These are phyloP conservation scores for Penicillium fimorum DNA, from an alignment of 495 filamentous ascomycete species.

Conservation along the genomic window DNA sequence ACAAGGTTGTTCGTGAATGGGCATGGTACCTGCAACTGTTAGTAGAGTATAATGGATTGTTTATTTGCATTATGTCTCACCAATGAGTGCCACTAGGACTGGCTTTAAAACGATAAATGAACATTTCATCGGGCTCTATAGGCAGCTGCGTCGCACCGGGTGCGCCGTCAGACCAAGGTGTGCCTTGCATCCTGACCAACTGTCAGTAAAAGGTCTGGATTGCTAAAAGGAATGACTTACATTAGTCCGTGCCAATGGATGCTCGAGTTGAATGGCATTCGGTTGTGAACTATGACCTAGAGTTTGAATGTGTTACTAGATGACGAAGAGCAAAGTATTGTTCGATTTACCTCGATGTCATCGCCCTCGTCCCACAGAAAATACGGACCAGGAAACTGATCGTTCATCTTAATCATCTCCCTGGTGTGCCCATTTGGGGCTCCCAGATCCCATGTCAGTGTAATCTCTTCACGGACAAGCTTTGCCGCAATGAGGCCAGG, in stretches of 20 bases:
- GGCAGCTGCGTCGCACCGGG: constrained; percentile 44
- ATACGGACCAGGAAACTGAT: neutral
- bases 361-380: neutral
- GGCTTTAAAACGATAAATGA: constrained; percentile 46
- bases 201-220: neutral
- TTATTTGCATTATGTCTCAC: constrained; percentile 23
- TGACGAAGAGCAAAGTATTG: neutral
- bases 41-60: too few relatives aligned
- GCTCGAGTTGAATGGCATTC: constrained; percentile 2
- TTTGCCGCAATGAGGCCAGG: neutral
- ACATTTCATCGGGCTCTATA: constrained; percentile 42
- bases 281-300: constrained; percentile 2
- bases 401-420: constrained; percentile 1
- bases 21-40: constrained; percentile 35
- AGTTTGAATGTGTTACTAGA: neutral
- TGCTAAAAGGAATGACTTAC: constrained; percentile 8
- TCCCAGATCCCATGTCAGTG: constrained; percentile 2
- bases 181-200: constrained; percentile 21
- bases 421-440: neutral
- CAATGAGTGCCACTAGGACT: constrained; percentile 46
- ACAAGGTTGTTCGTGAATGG: constrained; percentile 44
- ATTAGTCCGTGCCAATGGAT: constrained; percentile 28
- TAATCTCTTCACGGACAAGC: constrained; percentile 1
- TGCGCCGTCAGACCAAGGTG: constrained; percentile 49
- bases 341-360: constrained; percentile 2